Evolutionary conservation across 805 yeast species (phyloP).

Genomic region (Kodamaea restingae): DNA sequence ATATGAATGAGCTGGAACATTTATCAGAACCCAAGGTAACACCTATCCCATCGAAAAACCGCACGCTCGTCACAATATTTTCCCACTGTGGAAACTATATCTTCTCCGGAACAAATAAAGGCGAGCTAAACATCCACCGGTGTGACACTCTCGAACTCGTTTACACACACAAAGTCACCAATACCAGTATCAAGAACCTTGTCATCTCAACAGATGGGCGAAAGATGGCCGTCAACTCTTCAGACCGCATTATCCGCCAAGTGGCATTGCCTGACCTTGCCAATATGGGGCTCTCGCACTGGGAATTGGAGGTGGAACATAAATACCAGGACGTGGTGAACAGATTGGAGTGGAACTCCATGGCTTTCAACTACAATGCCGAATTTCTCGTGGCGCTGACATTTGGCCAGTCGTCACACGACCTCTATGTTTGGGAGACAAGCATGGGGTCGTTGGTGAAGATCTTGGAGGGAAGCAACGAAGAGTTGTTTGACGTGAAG

Average conservation of each 20-base stretch:
- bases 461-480: conserved; percentile 86
- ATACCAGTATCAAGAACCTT: conserved; percentile 67
- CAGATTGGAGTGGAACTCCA: conserved; percentile 81
- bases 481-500: conserved; percentile 78
- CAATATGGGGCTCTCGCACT: conserved; percentile 20
- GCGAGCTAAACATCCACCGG: conserved; percentile 59
- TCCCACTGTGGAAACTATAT: conserved; percentile 53
- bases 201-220: conserved; percentile 55
- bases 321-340: conserved; percentile 89
- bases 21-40: no score
- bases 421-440: conserved; percentile 90
- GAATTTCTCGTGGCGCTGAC: conserved; percentile 90
- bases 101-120: conserved; percentile 76
- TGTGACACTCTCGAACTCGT: conserved; percentile 28
- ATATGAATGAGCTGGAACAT: not conserved
- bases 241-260: conserved; percentile 73
- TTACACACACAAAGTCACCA: conserved; percentile 54
- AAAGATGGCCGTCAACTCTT: conserved; percentile 67
- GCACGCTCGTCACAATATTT: conserved; percentile 49
- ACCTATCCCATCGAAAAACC: conserved; percentile 8
- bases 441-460: conserved; percentile 81
- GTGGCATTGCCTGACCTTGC: conserved; percentile 44
- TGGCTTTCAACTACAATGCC: conserved; percentile 64
- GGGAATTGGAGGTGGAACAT: conserved; percentile 67
- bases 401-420: conserved; percentile 78